Percentiles rank a stretch among this genome's conserved stretches.
Conservation (phyloP, 306 rosid species). For the Betula pendula region DNA sequence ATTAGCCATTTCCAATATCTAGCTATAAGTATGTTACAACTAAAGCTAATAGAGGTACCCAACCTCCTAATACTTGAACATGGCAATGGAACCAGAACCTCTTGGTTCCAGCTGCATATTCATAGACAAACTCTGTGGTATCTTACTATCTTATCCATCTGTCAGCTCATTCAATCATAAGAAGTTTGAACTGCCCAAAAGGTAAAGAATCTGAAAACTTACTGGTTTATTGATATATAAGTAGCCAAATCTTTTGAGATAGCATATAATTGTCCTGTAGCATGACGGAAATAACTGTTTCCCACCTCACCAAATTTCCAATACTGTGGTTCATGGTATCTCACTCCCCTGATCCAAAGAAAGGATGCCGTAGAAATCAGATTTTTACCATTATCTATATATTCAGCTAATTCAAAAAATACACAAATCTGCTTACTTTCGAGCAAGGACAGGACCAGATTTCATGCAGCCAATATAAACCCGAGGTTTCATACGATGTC, state of each 20-base stretch:
- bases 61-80: conserved; percentile 7
- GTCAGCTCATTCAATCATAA: conserved; percentile 5
- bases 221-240: conserved; percentile 74
- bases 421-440: conserved; percentile 54
- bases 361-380: conserved; percentile 26
- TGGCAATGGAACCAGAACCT: background rate
- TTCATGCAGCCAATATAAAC: conserved; percentile 96
- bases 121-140: background rate
- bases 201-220: conserved; percentile 32
- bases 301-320: conserved; percentile 90
- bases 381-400: background rate
- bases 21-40: background rate
- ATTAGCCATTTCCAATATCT: background rate
- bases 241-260: conserved; percentile 82
- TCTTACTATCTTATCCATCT: background rate
- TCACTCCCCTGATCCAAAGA: conserved; percentile 68
- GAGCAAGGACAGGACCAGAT: conserved; percentile 87
- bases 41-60: conserved; percentile 7
- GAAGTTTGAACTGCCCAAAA: background rate
- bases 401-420: conserved; percentile 1
- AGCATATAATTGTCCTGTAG: conserved; percentile 88
- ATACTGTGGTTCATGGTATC: conserved; percentile 88
- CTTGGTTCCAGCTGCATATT: background rate
- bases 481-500: conserved; percentile 61
- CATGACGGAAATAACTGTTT: conserved; percentile 89